Conservation (phyloP, 306 rosid genomes). For the Potentilla sterilis region DNA sequence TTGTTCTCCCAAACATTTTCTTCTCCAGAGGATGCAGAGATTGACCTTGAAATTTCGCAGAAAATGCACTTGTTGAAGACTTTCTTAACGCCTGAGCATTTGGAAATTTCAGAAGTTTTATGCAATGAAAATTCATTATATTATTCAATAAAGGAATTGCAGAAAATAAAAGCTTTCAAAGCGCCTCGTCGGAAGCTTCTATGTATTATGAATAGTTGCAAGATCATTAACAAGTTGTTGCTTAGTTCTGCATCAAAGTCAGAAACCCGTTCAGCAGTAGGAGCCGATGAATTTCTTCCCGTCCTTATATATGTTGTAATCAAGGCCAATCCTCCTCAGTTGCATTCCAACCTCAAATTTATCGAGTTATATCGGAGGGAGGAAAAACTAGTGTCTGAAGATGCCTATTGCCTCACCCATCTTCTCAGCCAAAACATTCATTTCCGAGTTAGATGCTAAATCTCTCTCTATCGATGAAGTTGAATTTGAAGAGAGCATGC, state of each 20-base stretch:
- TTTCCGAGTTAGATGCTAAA: conserved; percentile 49
- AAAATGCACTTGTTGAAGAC: conserved; percentile 49
- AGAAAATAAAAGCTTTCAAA: conserved; percentile 58
- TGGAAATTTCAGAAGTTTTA: conserved; percentile 54
- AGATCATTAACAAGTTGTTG: conserved; percentile 61
- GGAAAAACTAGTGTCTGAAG: conserved; percentile 54
- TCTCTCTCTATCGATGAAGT: conserved; percentile 51
- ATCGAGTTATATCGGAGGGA: conserved; percentile 59
- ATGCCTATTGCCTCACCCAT: conserved; percentile 44
- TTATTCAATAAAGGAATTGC: conserved; percentile 69
- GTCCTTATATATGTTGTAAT: conserved; percentile 65
- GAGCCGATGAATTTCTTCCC: conserved; percentile 80
- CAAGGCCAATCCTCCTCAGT: conserved; percentile 72
- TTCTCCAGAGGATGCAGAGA: conserved; percentile 45
- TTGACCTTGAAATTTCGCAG: conserved; percentile 44
- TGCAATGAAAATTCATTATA: conserved; percentile 49
- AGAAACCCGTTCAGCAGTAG: conserved; percentile 49
- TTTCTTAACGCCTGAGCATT: conserved; percentile 64
- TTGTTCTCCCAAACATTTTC: conserved; percentile 55
- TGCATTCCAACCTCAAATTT: conserved; percentile 70
- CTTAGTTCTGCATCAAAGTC: conserved; percentile 51
- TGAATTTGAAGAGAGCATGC: conserved; percentile 58
- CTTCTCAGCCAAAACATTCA: conserved; percentile 58
- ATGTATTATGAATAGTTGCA: conserved; percentile 62
- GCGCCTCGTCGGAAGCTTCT: conserved; percentile 59